Conservation (phyloP, 352 stramenopile genomes). For the Phytophthora aleatoria region DNA sequence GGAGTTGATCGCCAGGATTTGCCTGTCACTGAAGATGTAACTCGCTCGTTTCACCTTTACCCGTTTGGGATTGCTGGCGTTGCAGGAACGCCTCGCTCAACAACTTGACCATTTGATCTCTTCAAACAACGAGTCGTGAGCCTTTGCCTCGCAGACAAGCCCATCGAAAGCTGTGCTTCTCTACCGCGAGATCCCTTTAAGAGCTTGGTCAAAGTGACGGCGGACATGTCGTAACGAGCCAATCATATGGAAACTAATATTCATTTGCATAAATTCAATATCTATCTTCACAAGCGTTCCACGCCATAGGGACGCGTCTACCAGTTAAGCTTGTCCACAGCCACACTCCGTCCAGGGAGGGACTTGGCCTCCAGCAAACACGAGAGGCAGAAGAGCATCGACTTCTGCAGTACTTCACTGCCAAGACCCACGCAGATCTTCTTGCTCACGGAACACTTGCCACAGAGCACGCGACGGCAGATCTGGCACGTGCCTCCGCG, state of each 20-base stretch:
- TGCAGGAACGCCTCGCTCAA: slow-evolving; percentile 6
- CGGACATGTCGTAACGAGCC: neutral
- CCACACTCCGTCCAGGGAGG: slow-evolving; percentile 28
- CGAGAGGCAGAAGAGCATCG: slow-evolving; percentile 45
- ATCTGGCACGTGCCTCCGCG: slow-evolving; percentile 39
- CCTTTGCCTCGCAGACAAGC: neutral
- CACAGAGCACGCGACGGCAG: slow-evolving; percentile 42
- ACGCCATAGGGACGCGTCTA: slow-evolving; percentile 9
- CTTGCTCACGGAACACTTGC: slow-evolving; percentile 46
- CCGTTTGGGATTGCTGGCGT: slow-evolving; percentile 5
- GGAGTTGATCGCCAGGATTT: slow-evolving; percentile 19
- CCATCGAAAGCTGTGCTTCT: neutral
- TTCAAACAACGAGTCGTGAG: neutral
- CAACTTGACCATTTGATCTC: slow-evolving; percentile 9
- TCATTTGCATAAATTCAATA: slow-evolving; percentile 23
- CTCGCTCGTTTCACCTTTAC: slow-evolving; percentile 14
- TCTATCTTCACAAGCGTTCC: slow-evolving; percentile 18
- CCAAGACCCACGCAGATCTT: slow-evolving; percentile 42
- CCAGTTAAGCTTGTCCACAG: slow-evolving; percentile 33
- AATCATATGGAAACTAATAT: slow-evolving; percentile 4
- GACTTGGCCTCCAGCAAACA: slow-evolving; percentile 53
- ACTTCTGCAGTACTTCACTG: slow-evolving; percentile 34
- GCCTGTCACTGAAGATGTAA: slow-evolving; percentile 13
- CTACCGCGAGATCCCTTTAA: neutral
- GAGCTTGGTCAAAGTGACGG: slow-evolving; percentile 4